Evolutionary conservation across 768 basidiomycete genomes (phyloP), one percentile per base, ranked within the genome.

Genomic region (Chiua virens): DNA sequence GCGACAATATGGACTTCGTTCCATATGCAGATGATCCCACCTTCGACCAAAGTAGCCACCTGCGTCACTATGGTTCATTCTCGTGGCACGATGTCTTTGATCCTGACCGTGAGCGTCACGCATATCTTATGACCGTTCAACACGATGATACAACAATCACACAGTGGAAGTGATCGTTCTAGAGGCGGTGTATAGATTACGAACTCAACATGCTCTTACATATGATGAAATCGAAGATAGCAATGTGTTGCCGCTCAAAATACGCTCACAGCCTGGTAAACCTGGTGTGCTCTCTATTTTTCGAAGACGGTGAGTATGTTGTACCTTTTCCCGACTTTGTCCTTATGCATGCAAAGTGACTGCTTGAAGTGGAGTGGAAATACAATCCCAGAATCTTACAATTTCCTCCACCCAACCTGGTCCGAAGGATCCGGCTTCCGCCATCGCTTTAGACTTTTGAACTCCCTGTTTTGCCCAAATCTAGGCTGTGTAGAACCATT

Each of bases 11-110:
- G 73, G 72, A 74, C 3, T 89, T 86, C 61, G 65, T 86, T 7
- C 85, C 86, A 2, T 80, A 80, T 46, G 73, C 79, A 0, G 85
- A 89, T 57, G 86, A 88, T 39, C 73, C 75, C 3, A 58, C 42
- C 0, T 89, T 89, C 55, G 56, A 80, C 44, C 67, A 63, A 30
- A 27, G 40, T 3, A 58, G 45, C 15, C 78, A 86, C 55, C 58
- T 67, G 3, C 46, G 59, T 14, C 71, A 77, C 5, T 78, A 85
- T 62, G 62, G 59, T 9, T 60, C 62, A 3, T 71, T 82, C 45
- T 74, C 75, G 0, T 89, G 87, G 87, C 75, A 81, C 54, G 36
- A 51, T 1, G 35, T 72, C 49, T 53, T 54, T 28, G 70, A 75
- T 55, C 71, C 74, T 25, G 76, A 80, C 53, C 50, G 79, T 79